A percentile compares a stretch with the other conserved stretches of the same genome.
Evolutionary conservation across 176 grass and related monocot species (phyloP).

Genomic region (Thalia dealbata): DNA sequence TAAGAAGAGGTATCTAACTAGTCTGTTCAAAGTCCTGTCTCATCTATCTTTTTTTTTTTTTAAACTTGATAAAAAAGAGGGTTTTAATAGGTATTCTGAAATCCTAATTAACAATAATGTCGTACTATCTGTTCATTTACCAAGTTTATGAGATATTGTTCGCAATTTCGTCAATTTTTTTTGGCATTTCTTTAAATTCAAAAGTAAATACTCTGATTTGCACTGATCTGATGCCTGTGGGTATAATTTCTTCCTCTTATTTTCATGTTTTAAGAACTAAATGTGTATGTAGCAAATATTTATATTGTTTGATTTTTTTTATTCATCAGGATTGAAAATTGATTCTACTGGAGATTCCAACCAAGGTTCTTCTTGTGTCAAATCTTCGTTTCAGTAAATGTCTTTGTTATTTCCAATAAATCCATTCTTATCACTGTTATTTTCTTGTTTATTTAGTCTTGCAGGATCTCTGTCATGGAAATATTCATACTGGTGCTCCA

Average conservation of each 20-base stretch:
- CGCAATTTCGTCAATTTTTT: background rate
- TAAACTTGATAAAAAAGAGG: too few relatives aligned
- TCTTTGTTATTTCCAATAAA: background rate
- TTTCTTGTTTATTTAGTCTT: slow-evolving; percentile 14
- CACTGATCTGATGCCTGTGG: background rate
- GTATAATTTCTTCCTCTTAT: background rate
- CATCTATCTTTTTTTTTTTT: too few relatives aligned
- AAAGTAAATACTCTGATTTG: background rate
- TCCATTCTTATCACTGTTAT: slow-evolving; percentile 2
- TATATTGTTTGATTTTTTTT: slow-evolving; percentile 4
- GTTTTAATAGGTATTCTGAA: too few relatives aligned
- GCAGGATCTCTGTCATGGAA: slow-evolving; percentile 39
- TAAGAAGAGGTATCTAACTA: too few relatives aligned
- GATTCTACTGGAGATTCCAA: slow-evolving; percentile 5
- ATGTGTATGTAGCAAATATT: background rate
- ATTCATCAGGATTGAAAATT: slow-evolving; percentile 20
- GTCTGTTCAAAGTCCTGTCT: too few relatives aligned
- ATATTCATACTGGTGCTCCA: slow-evolving; percentile 66
- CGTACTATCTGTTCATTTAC: background rate
- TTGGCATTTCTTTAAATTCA: background rate
- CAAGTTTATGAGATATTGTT: background rate
- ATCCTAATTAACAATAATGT: background rate
- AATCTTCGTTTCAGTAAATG: slow-evolving; percentile 20
- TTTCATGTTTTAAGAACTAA: background rate
- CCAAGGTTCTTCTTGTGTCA: slow-evolving; percentile 19